Evolutionary conservation across 108 stramenopile genomes (phyloP), one percentile per base, ranked within the genome.

Genomic region (Aurantiochytrium sp.): DNA sequence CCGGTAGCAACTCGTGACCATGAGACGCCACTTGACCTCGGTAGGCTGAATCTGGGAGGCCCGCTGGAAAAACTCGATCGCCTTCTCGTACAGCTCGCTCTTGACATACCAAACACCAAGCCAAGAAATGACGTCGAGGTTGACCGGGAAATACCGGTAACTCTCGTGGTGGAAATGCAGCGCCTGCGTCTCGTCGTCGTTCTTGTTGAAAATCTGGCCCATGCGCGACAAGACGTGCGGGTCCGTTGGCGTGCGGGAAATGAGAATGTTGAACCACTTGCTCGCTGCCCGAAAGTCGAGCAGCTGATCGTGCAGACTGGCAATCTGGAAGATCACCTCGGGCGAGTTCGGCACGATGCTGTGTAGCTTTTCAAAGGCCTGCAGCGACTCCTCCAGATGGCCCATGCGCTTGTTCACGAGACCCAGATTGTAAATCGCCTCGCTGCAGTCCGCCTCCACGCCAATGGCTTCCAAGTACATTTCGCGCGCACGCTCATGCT

Each of bases 51-150:
- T 92, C 64, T 96, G 93, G 49, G 95, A 87, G 28, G 97, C 97
- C 18, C 95, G 94, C 89, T 95, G 92, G 71, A 97, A 97, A 90
- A 95, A 97, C 53, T 93, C 92, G 43, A 96, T 95, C 44, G 95
- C 94, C 89, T 95, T 95, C 72, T 96, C 96, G 89, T 96, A 97
- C 92, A 97, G 93, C 89, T 97, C 96, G 25, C 94, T 88, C 88
- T 96, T 95, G 83, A 96, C 95, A 88, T 95, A 97, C 96, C 96
- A 95, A 18, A 96, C 94, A 42, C 96, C 97, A 47, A 97, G 92
- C 95, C 95, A 96, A 21, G 91, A 88, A 47, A 97, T 96, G 87
- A 96, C 95, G 72, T 96, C 96, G 45, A 97, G 91, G 88, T 97
- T 95, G 44, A 93, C 91, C 16, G 97, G 97, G 45, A 95, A 96